These are phyloP conservation scores for Rhododendron williamsianum DNA, from an alignment of 148 eudicot species.

Conservation along the genomic window DNA sequence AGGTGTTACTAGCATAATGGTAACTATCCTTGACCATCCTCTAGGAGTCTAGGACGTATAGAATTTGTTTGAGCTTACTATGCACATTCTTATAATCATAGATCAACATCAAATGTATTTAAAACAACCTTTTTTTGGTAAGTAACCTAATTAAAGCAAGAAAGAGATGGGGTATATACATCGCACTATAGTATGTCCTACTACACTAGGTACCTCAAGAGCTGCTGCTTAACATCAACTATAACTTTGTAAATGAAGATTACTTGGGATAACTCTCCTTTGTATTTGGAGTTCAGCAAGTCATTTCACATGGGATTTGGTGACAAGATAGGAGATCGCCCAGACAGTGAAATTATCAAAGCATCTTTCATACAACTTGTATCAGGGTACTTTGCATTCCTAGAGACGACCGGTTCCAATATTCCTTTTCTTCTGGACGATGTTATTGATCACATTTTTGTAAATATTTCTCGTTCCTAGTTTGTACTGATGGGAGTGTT, in stretches of 20 bases:
- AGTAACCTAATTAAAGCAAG: not conserved
- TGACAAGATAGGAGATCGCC: not conserved
- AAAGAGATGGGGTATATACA: not conserved
- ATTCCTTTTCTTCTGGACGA: not conserved
- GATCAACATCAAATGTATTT: not conserved
- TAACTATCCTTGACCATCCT: not conserved
- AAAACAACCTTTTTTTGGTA: not conserved
- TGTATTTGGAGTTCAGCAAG: not conserved
- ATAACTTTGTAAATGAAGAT: not conserved
- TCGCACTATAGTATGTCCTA: not conserved
- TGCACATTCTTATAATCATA: not conserved
- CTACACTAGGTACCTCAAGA: not conserved
- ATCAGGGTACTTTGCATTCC: not conserved
- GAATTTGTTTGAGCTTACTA: not conserved
- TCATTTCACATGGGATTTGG: not conserved
- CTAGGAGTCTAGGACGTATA: not conserved
- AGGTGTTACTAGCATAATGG: not conserved
- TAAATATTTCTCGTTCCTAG: not conserved
- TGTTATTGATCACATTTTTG: not conserved
- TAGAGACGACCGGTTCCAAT: not conserved
- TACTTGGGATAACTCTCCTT: not conserved
- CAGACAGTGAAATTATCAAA: not conserved
- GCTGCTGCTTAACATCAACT: not conserved
- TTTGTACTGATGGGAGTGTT: not conserved
- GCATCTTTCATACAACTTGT: not conserved